Evolutionary conservation across 441 rosid species (phyloP), one percentile per base, ranked within the genome.

Genomic region (Isatis lusitanica): DNA sequence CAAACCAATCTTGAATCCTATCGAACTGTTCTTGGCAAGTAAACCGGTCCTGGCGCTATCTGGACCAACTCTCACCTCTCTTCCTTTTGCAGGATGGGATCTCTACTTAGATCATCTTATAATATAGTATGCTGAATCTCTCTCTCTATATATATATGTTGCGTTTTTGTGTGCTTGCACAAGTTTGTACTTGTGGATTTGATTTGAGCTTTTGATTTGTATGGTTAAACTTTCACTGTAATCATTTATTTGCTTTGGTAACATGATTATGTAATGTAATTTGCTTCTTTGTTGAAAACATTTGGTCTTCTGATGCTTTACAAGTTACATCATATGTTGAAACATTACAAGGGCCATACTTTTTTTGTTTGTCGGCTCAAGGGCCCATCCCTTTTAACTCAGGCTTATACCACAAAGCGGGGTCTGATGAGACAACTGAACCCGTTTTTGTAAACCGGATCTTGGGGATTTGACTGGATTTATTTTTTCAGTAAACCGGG

Each of bases 1-100:
- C 84, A 60, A 73, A 66, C 82, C 83, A 80, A 75, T 63, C 71
- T 69, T 79, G 78, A 79, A 48, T 59, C 30, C 24, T 71, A 35
- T 35, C 38, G 38, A 35, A 39, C 26, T 13, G 16, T 47, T 58
- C 44, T 60, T 30, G 36, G 61, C 30, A 52, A 43, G 9, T 35
- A 56, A 36, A 40, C 8, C 52, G 5, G 33, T 61, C 68, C 68
- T 18, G 17, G 56, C 26, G 40, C 63, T 66, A 44, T 67, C 60
- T 55, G 65, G 40, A 66, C 53, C 26, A 39, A 1, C 17, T 66
- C 42, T 16, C 74, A 71, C 59, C 7, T 72, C 50, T 58, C 52
- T 53, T 59, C 47, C 38, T 63, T 51, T 6, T 58, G 79, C 75
- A 40, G 81, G 74, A 68, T 70, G 47, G 64, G 16, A 17, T 58